Evolutionary conservation across 1,284 basidiomycete genomes (phyloP), one percentile per base, ranked within the genome.

Genomic region (Termitomyces sp.): DNA sequence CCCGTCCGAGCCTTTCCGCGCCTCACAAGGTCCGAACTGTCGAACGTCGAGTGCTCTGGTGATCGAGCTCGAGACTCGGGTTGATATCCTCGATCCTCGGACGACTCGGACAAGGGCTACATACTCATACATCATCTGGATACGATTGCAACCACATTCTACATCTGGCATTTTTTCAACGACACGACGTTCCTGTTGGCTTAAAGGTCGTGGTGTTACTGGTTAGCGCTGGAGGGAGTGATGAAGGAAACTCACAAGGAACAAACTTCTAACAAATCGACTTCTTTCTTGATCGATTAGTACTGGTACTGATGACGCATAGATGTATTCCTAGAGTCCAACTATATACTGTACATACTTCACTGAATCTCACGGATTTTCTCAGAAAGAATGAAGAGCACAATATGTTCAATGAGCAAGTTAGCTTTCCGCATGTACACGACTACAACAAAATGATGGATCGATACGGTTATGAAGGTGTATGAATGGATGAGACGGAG

Each of bases 1-100:
- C 72, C 34, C 74, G 74, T 51, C 76, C 80, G 30, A 65, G 68
- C 49, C 61, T 56, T 21, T 38, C 49, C 8, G 41, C 38, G 16
- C 56, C 69, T 26, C 60, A 65, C 52, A 76, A 79, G 61, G 77
- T 75, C 52, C 72, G 72, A 51, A 77, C 74, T 45, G 74, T 89
- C 61, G 85, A 88, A 68, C 82, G 87, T 55, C 75, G 79, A 55
- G 77, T 89, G 64, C 84, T 86, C 70, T 89, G 82, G 82, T 88
- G 64, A 69, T 63, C 56, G 13, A 46, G 24, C 37, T 24, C 21
- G 21, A 24, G 21, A 24, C 5, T 21, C 14, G 4, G n/a, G 19
- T 9, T 3, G 26, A 19, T 30, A 11, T 24, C 31, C 35, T 55
- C 46, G 37, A 11, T 24, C 31, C 35, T 55, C 46, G 37, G 46